These are phyloP conservation scores for Nasturtium officinale DNA, from an alignment of 345 rosid genomes.

Conservation along the genomic window DNA sequence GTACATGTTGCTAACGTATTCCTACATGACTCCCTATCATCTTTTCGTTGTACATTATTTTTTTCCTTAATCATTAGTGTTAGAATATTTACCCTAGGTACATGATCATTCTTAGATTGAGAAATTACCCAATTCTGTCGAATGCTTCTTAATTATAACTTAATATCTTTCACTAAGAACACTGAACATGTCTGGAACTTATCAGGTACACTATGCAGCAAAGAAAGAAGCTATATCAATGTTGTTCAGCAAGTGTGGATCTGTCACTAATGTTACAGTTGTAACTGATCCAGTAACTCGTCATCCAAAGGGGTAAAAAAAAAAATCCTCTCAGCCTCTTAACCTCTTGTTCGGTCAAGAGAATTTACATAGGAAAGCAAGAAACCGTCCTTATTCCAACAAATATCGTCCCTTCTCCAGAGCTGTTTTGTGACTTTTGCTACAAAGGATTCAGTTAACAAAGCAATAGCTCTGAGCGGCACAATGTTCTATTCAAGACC, in stretches of 20 bases:
- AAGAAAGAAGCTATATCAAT: slow-evolving; percentile 43
- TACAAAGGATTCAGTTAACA: slow-evolving; percentile 41
- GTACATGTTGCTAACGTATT: slow-evolving; percentile 47
- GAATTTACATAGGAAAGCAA: not conserved
- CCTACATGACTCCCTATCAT: not conserved
- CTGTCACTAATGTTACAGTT: slow-evolving; percentile 29
- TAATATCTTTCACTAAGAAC: not conserved
- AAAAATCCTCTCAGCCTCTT: slow-evolving; percentile 7
- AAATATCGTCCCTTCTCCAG: slow-evolving; percentile 18
- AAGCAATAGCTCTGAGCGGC: slow-evolving; percentile 43
- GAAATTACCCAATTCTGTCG: not conserved
- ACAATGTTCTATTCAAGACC: slow-evolving; percentile 44
- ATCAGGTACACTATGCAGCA: slow-evolving; percentile 52
- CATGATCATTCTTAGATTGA: not conserved
- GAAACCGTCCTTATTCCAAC: not conserved
- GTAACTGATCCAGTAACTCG: slow-evolving; percentile 41
- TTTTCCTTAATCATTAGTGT: not conserved
- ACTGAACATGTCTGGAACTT: not conserved
- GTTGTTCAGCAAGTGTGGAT: slow-evolving; percentile 47
- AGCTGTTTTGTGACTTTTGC: slow-evolving; percentile 47
- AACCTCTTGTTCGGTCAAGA: slow-evolving; percentile 3
- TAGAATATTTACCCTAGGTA: no score
- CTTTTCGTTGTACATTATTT: slow-evolving; percentile 6
- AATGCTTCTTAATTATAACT: not conserved
- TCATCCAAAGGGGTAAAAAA: slow-evolving; percentile 37